Conservation (phyloP, 495 filamentous ascomycete genomes). For the Cercophora samala region DNA sequence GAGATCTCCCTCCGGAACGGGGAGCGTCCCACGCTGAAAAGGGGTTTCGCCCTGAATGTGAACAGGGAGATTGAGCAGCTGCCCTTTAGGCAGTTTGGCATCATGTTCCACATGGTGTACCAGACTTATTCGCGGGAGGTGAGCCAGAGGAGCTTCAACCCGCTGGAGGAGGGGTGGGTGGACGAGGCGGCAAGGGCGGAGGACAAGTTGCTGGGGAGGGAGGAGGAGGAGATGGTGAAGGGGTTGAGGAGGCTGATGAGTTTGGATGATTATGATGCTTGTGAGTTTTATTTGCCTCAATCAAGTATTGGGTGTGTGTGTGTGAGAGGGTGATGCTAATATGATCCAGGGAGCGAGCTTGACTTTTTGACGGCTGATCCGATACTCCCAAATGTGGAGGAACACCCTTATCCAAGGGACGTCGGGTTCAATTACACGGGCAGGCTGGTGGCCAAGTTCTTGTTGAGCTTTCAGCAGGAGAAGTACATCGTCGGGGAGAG, state of each 20-base stretch:
- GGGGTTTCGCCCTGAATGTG: slow-evolving; percentile 39
- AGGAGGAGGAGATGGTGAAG: slow-evolving; percentile 41
- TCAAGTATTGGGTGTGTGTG: no score
- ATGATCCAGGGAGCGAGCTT: slow-evolving; percentile 42
- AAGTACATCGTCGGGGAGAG: slow-evolving; percentile 27
- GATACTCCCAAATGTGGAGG: slow-evolving; percentile 42
- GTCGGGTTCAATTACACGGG: slow-evolving; percentile 50
- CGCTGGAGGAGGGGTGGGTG: slow-evolving; percentile 37
- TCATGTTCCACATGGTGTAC: slow-evolving; percentile 54
- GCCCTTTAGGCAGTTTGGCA: slow-evolving; percentile 51
- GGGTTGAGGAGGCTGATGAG: slow-evolving; percentile 40
- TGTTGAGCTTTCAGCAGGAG: slow-evolving; percentile 50
- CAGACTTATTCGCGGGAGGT: slow-evolving; percentile 47
- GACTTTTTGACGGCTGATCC: slow-evolving; percentile 46
- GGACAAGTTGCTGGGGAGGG: slow-evolving; percentile 27
- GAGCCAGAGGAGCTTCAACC: slow-evolving; percentile 44
- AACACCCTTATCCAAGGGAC: slow-evolving; percentile 42
- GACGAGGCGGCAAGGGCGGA: slow-evolving; percentile 31
- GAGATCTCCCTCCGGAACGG: slow-evolving; percentile 40
- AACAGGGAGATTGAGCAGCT: slow-evolving; percentile 49
- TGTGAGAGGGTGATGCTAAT: no score
- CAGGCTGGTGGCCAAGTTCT: slow-evolving; percentile 47
- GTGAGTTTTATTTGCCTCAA: no score
- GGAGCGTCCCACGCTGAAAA: slow-evolving; percentile 31
- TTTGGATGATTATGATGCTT: slow-evolving; percentile 30